Evolutionary conservation across 495 filamentous ascomycete genomes (phyloP), one percentile per base, ranked within the genome.

Genomic region (Amniculicola lignicola): DNA sequence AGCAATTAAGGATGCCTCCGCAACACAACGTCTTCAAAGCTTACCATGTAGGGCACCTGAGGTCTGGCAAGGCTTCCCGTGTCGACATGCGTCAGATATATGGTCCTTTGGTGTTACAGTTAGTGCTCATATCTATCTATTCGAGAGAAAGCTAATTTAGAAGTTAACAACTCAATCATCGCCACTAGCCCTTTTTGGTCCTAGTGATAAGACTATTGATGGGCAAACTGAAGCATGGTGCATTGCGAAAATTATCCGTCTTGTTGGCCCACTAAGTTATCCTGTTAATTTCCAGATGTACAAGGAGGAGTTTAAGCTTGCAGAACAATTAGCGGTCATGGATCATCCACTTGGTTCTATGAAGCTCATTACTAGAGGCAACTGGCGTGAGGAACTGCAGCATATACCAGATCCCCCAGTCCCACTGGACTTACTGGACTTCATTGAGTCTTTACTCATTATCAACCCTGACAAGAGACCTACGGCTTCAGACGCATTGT

Each of bases 61-160:
- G 49, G 64, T 64, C 24, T 67, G 64, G 64, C 61, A 50, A 61
- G 64, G 57, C 46, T 58, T 67, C 35, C 61, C 57, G 10, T 64
- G 61, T 48, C 52, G 50, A 53, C 64, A 50, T 44, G 57, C 46
- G 27, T 64, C 64, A 44, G 61, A 64, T 60, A 42, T 67, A 46
- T 64, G 64, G 61, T 67, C 64, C 27, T 33, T 67, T 40, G 61
- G 51, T 37, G 57, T 58, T 47, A 67, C 61, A 25, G 61, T 64
- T 53, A 61, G 55, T 60, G 29, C 47, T 41, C 36, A 31, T 39
- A 51, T 22, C 50, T 54, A 60, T 21, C 29, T 50, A 11, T 50
- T 21, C 31, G 28, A 38, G 46, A 4, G 16, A 50, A 50, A 37
- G 46, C 46, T 50, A 50, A 50, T 12, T 50, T 50, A 21, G 31